Percentiles rank a stretch among this genome's conserved stretches.
These are phyloP conservation scores for Flaveria floridana DNA, from an alignment of 140 eudicot genomes.

Conservation along the genomic window DNA sequence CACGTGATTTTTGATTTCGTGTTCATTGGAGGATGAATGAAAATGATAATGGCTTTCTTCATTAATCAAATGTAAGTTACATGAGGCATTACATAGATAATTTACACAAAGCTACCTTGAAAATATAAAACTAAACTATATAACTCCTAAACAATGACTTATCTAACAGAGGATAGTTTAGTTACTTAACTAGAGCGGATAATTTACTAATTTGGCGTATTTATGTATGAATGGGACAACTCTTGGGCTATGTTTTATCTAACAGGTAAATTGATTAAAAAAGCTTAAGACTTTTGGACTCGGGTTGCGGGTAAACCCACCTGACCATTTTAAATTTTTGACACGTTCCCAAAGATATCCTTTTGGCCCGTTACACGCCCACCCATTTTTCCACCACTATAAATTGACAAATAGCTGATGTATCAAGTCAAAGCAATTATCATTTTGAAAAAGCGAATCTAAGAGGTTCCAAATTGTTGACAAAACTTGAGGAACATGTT, in stretches of 20 bases:
- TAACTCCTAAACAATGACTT: too few species aligned
- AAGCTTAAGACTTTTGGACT: background rate
- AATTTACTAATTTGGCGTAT: background rate
- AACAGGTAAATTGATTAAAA: background rate
- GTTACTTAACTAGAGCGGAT: conserved; percentile 7
- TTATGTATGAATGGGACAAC: background rate
- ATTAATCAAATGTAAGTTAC: too few species aligned
- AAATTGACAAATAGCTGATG: background rate
- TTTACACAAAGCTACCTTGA: too few species aligned
- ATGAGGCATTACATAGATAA: too few species aligned
- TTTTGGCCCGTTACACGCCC: background rate
- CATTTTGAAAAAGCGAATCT: background rate
- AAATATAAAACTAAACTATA: too few species aligned
- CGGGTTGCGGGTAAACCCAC: background rate
- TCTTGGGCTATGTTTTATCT: background rate
- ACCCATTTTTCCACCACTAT: conserved; percentile 12
- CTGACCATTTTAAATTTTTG: background rate
- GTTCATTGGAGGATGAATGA: background rate
- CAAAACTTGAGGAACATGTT: background rate
- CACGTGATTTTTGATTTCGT: background rate
- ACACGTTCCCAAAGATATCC: conserved; percentile 1
- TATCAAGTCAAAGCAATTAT: conserved; percentile 20
- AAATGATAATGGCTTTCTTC: too few species aligned
- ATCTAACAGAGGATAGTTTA: background rate
- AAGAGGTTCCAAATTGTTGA: background rate